Percentiles rank a stretch among this genome's conserved stretches.
Conservation (phyloP, 768 basidiomycete genomes). For the Boletus eberwhitei region DNA sequence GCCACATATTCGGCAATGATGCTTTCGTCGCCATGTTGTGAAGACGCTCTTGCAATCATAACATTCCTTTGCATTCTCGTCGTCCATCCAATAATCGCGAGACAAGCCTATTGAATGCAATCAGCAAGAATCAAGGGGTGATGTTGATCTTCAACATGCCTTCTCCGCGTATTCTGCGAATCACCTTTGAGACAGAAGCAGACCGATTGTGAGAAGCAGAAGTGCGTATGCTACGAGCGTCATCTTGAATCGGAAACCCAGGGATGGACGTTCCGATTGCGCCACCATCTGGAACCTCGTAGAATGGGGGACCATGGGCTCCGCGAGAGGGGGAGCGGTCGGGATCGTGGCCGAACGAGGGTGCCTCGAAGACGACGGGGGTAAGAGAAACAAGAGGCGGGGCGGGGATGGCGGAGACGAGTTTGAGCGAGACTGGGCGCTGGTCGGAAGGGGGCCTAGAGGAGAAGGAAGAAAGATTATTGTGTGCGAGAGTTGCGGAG, state of each 20-base stretch:
- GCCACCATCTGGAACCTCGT: constrained; percentile 53
- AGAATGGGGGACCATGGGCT: constrained; percentile 47
- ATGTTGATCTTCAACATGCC: constrained; percentile 40
- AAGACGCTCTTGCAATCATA: constrained; percentile 95
- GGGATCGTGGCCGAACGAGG: constrained; percentile 63
- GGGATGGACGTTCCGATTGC: constrained; percentile 77
- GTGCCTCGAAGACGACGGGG: constrained; percentile 77
- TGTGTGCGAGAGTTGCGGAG: constrained; percentile 43
- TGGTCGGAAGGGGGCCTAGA: constrained; percentile 49
- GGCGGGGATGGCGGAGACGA: constrained; percentile 54
- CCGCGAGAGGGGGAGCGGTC: constrained; percentile 57
- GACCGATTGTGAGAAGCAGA: constrained; percentile 66
- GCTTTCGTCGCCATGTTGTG: constrained; percentile 91
- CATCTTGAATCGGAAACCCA: constrained; percentile 90
- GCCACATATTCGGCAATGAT: constrained; percentile 98
- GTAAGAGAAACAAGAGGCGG: constrained; percentile 85
- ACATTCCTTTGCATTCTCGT: constrained; percentile 92
- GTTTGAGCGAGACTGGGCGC: constrained; percentile 54
- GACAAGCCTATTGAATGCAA: constrained; percentile 58
- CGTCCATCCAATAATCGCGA: constrained; percentile 98
- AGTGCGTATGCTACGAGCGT: constrained; percentile 83
- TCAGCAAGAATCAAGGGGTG: constrained; percentile 6
- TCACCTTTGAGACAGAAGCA: constrained; percentile 87
- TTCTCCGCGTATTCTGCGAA: constrained; percentile 86
- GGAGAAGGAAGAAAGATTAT: constrained; percentile 45